These are phyloP conservation scores for Cladosporium sp. DNA, from an alignment of 2,329 filamentous ascomycete genomes.

Conservation along the genomic window DNA sequence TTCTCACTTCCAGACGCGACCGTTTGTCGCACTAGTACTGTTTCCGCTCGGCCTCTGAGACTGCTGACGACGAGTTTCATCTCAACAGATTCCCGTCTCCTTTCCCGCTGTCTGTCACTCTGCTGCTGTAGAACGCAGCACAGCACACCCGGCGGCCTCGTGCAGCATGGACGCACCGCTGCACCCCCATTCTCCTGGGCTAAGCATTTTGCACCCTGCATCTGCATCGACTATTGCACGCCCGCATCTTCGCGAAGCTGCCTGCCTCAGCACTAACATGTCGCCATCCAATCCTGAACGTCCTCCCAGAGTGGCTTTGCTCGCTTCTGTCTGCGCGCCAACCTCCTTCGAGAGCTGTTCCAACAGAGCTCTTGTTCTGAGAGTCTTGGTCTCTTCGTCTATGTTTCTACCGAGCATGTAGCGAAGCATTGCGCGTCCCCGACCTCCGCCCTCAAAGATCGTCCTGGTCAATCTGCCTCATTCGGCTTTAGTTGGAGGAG, in stretches of 20 bases:
- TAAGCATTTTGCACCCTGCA: slow-evolving; percentile 5
- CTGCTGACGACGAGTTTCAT: slow-evolving; percentile 15
- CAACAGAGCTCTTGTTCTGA: not conserved
- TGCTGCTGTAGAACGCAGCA: not conserved
- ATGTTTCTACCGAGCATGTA: not conserved
- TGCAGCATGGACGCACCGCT: slow-evolving; percentile 5
- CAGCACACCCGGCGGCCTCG: not conserved
- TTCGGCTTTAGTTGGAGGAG: not conserved
- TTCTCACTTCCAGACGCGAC: not conserved
- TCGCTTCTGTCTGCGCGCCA: not conserved
- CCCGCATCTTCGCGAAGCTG: slow-evolving; percentile 1
- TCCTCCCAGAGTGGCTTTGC: too few relatives aligned
- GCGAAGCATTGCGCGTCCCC: slow-evolving; percentile 7
- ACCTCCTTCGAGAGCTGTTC: not conserved
- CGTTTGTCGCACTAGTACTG: slow-evolving; percentile 1
- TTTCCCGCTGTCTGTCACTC: not conserved
- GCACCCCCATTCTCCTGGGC: slow-evolving; percentile 7
- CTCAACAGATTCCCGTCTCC: not conserved
- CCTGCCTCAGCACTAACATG: not conserved
- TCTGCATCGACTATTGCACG: slow-evolving; percentile 9
- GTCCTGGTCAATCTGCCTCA: not conserved
- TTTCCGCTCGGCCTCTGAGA: not conserved
- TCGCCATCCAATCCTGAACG: not conserved
- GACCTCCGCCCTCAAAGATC: not conserved
- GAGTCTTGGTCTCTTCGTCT: not conserved